Conservation (phyloP, 2,329 filamentous ascomycete species). For the Pseudohalonectria lignicola region DNA sequence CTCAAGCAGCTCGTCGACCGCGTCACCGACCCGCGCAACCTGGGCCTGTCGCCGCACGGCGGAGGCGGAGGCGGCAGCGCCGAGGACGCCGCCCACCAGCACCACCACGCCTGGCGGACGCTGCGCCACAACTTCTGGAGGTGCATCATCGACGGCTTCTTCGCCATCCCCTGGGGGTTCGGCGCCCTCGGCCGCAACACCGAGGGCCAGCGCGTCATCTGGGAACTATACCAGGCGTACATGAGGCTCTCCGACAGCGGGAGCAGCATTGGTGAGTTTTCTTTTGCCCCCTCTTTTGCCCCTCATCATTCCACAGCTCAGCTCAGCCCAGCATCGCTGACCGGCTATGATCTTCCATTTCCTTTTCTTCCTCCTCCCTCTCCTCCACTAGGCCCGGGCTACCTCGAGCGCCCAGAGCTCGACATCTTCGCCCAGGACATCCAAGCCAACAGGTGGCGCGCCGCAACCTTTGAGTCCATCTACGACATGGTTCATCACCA, state of each 20-base stretch:
- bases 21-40: slow-evolving; percentile 9
- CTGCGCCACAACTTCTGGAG: slow-evolving; percentile 11
- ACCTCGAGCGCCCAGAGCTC: too few species aligned
- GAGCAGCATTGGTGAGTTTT: background rate
- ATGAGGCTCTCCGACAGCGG: slow-evolving; percentile 6
- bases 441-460: slow-evolving; percentile 14
- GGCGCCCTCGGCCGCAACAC: slow-evolving; percentile 9
- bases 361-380: too few species aligned
- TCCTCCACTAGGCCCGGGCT: too few species aligned
- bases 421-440: slow-evolving; percentile 9
- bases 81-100: slow-evolving; percentile 5
- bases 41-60: slow-evolving; percentile 3
- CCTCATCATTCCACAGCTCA: too few species aligned
- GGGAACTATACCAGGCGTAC: slow-evolving; percentile 9
- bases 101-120: too few species aligned
- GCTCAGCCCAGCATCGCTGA: too few species aligned
- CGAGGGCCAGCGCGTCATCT: slow-evolving; percentile 5
- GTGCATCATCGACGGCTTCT: slow-evolving; percentile 12
- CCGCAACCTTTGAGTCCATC: slow-evolving; percentile 12
- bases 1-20: slow-evolving; percentile 10
- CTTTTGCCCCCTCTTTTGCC: too few species aligned
- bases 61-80: background rate
- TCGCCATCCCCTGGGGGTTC: slow-evolving; percentile 13
- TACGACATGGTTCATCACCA: background rate
- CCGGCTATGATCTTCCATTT: too few species aligned